These are phyloP conservation scores for Neofusicoccum kwambonambiense DNA, from an alignment of 2,329 filamentous ascomycete genomes.

Conservation along the genomic window DNA sequence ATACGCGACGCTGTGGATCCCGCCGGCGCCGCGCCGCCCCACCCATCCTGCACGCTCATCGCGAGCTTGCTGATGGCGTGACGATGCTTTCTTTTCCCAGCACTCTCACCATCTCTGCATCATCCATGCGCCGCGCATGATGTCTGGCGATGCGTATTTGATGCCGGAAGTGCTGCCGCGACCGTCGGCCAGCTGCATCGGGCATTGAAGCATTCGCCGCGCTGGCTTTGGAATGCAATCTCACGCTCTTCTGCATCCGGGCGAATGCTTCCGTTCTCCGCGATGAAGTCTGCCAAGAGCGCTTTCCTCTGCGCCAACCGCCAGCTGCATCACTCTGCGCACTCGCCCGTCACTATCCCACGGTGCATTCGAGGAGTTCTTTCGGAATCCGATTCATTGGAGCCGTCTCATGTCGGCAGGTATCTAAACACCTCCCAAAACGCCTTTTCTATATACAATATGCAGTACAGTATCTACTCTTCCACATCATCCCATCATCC, in stretches of 20 bases:
- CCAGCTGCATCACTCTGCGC: too few species aligned
- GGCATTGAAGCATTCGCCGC: neutral
- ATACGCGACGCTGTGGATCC: conserved; percentile 1
- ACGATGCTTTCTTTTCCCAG: neutral
- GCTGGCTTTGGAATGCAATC: neutral
- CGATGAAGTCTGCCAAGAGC: too few species aligned
- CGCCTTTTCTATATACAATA: neutral
- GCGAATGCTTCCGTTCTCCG: neutral
- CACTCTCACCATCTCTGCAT: neutral
- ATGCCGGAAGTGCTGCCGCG: too few species aligned
- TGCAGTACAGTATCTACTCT: neutral
- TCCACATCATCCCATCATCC: neutral
- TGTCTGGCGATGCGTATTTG: neutral
- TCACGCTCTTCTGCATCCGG: neutral
- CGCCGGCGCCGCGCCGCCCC: neutral
- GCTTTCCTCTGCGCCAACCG: too few species aligned
- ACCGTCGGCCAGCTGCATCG: neutral
- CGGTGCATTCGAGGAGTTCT: too few species aligned
- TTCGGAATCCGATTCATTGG: too few species aligned
- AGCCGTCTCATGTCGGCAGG: neutral
- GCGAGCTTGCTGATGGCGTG: conserved; percentile 3
- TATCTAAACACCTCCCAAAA: conserved; percentile 4
- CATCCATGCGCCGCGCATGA: neutral
- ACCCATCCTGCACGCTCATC: neutral
- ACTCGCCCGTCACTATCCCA: too few species aligned